A percentile compares a stretch with the other conserved stretches of the same genome.
phyloP scores from a whole-genome alignment of 2,329 filamentous ascomycete species.

The Fusarium pseudograminearum region DNA sequence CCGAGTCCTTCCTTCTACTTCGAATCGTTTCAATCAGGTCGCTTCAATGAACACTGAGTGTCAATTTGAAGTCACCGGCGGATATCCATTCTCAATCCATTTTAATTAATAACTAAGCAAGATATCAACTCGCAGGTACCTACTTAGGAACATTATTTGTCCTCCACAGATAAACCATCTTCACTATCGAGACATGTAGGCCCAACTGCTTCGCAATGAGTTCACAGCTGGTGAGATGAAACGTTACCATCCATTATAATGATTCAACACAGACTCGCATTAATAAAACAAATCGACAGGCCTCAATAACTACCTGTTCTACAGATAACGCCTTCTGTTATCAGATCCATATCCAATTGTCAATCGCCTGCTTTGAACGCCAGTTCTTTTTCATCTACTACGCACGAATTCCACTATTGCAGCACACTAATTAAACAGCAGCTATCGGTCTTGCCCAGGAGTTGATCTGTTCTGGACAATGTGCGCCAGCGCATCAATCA shows the following conservation, averaged over 20 bases:
- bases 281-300: background rate
- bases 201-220: background rate
- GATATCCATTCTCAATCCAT: background rate
- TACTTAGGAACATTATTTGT: background rate
- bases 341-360: background rate
- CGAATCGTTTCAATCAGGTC: background rate
- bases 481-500: constrained; percentile 36
- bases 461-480: constrained; percentile 22
- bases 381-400: background rate
- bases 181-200: background rate
- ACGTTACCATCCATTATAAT: background rate
- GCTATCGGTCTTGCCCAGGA: background rate
- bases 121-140: background rate
- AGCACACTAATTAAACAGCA: background rate
- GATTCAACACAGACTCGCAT: background rate
- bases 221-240: background rate
- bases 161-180: no score
- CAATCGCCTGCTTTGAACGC: constrained; percentile 3
- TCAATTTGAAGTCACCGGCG: background rate
- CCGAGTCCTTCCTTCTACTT: background rate
- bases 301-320: background rate
- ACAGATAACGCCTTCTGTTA: background rate
- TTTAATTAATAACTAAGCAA: background rate
- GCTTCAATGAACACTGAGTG: background rate
- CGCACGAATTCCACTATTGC: background rate